Conservation (phyloP, 331 rosid species). For the Pyracantha coccinea region DNA sequence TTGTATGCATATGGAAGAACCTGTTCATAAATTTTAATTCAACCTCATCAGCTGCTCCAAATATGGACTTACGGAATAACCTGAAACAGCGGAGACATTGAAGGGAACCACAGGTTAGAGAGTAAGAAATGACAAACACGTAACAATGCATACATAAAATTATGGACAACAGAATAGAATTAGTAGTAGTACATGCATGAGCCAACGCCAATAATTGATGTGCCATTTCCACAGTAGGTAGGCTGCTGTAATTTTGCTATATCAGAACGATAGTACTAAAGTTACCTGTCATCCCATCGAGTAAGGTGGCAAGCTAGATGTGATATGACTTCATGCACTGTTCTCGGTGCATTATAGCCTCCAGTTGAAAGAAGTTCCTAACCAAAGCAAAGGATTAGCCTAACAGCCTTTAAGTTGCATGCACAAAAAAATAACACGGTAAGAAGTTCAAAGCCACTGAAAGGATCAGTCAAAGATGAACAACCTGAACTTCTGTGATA, state of each 20-base stretch:
- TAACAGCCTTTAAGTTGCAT: not conserved
- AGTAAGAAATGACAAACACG: no score
- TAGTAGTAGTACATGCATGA: no score
- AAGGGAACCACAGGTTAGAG: no score
- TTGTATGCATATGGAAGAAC: slow-evolving; percentile 27
- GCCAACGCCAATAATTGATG: no score
- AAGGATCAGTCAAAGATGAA: slow-evolving; percentile 8
- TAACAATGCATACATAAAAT: no score
- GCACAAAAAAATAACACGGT: slow-evolving; percentile 1
- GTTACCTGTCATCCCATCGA: slow-evolving; percentile 89
- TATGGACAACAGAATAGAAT: no score
- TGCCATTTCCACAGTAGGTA: no score
- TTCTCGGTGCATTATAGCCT: slow-evolving; percentile 59
- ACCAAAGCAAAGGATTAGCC: slow-evolving; percentile 13
- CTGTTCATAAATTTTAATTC: slow-evolving; percentile 90
- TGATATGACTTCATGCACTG: slow-evolving; percentile 77
- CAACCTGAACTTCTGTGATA: slow-evolving; percentile 89
- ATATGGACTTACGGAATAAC: slow-evolving; percentile 71
- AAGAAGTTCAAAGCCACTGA: not conserved
- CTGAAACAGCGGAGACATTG: slow-evolving; percentile 20
- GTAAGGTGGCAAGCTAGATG: slow-evolving; percentile 61
- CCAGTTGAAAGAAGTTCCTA: slow-evolving; percentile 77
- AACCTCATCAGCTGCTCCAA: slow-evolving; percentile 83
- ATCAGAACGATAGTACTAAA: not conserved
- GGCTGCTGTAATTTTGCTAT: not conserved